Base-by-base conservation (phyloP, 1,139 yeast species). In the Taphrina populina region DNA sequence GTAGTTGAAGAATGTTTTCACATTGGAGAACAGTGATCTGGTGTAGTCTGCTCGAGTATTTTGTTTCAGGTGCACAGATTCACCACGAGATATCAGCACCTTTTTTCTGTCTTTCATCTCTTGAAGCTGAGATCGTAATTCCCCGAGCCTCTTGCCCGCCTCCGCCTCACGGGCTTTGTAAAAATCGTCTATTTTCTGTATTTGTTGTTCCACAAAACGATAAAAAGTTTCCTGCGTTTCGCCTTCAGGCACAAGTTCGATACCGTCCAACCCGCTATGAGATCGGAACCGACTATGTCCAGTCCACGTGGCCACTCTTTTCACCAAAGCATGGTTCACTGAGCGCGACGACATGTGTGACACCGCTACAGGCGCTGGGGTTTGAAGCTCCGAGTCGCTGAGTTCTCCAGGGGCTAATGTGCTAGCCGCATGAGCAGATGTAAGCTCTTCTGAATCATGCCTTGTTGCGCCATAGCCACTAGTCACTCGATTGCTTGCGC, bases 41-140 rank as follows among this genome's bases (percentile, higher is more conserved):
- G 40, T 40, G 15, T 52, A 23, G 26, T 30, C 34, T 15, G 45
- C 6, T 6, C 32, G 39, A 26, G 21, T 8, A 37, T 24, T 36
- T 19, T 26, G 34, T 23, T 27, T 6, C n/a, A n/a, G n/a, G n/a
- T n/a, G n/a, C n/a, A n/a, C n/a, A n/a, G n/a, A n/a, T 15, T 27
- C 45, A 6, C 17, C 36, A 61, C 56, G 17, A 64, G 37, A 19
- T 7, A 29, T 19, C 29, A 47, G 26, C 33, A 36, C 29, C 10
- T 13, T 58, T 52, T 74, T 75, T 62, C 84, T 90, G 44, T 80
- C 81, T 55, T 80, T 73, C 59, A 86, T 66, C 60, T 80, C 83
- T 60, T 76, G 76, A 44, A 87, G 67, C 66, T 86, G 95, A 62
- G 80, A 85, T 63, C 84, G 85, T 20, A 87, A 66, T 7, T 83